These are phyloP conservation scores for Amphirosellinia nigrospora DNA, from an alignment of 495 filamentous ascomycete genomes.

Conservation along the genomic window DNA sequence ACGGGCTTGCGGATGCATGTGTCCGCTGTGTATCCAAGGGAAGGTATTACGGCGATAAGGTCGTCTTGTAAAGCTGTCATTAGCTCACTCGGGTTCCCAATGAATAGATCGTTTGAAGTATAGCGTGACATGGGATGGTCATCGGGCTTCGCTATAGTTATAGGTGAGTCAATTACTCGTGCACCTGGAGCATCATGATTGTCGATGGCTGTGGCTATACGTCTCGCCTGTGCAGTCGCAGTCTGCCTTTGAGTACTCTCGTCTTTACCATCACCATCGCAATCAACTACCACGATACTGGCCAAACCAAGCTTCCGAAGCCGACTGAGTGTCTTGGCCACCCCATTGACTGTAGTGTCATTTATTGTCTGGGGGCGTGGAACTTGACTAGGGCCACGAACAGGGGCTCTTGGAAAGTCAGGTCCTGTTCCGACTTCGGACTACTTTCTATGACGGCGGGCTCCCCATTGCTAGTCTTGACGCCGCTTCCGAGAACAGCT, in stretches of 20 bases:
- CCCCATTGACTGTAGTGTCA: constrained; percentile 70
- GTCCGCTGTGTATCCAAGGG: constrained; percentile 69
- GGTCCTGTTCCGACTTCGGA: constrained; percentile 59
- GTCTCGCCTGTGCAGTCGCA: constrained; percentile 69
- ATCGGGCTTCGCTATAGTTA: constrained; percentile 44
- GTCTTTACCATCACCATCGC: constrained; percentile 47
- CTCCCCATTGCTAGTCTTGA: constrained; percentile 25
- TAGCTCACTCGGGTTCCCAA: constrained; percentile 61
- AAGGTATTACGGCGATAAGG: constrained; percentile 77
- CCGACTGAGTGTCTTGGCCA: constrained; percentile 83
- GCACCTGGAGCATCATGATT: constrained; percentile 67
- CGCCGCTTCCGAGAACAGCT: constrained; percentile 14
- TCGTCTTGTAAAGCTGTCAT: constrained; percentile 74
- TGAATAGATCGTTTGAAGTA: constrained; percentile 42
- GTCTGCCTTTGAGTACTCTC: constrained; percentile 33
- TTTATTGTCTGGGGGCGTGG: constrained; percentile 69
- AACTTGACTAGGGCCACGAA: constrained; percentile 91
- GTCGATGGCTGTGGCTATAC: constrained; percentile 76
- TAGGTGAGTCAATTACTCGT: constrained; percentile 68
- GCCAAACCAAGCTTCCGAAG: constrained; percentile 79
- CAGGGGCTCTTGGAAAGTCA: constrained; percentile 54
- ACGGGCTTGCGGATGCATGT: constrained; percentile 61
- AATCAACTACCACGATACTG: constrained; percentile 83
- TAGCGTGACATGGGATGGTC: constrained; percentile 28
- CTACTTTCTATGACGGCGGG: constrained; percentile 31